Evolutionary conservation across 2,329 filamentous ascomycete genomes (phyloP), one percentile per base, ranked within the genome.

Genomic region (Fusarium musae): DNA sequence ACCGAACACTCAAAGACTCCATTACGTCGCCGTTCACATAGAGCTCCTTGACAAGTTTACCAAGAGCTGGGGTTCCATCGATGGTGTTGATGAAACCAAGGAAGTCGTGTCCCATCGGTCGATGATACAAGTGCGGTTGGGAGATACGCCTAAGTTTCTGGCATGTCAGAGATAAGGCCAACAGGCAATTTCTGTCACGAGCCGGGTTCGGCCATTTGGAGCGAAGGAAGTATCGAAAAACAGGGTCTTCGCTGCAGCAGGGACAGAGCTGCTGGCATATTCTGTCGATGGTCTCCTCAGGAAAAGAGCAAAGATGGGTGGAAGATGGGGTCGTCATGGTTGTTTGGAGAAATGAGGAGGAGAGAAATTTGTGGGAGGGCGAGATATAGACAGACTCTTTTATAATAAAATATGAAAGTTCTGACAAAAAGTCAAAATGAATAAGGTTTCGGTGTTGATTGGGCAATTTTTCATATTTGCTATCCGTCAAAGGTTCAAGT

Each of bases 181-280:
- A 2, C 16, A 66, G 12, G 16, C 34, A 58, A 1, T 47, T 7
- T 13, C 17, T 26, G 1, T 21, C n/a, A 8, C 9, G 2, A 5
- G 6, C 5, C n/a, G 9, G 21, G 2, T 9, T 11, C 6, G 12
- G 2, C 19, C n/a, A 2, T 6, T 7, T 0, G 5, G 13, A 15
- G 13, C 6, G 19, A 6, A 37, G 26, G 17, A 13, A 47, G 3
- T n/a, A 4, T 46, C 4, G 9, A 6, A 28, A 2, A 57, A 17
- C 47, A 2, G 32, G 3, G 23, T 6, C 17, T 1, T 36, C 5
- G 9, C 26, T 40, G 30, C 64, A 53, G 8, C 12, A 3, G 12
- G 23, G 26, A 10, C 46, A 67, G 4, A 32, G 12, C 3, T 49
- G 17, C 21, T 39, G 15, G 5, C 46, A 53, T 17, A 68, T 3